Evolutionary conservation across 768 basidiomycete species (phyloP).

Genomic region (Mycena filopes): DNA sequence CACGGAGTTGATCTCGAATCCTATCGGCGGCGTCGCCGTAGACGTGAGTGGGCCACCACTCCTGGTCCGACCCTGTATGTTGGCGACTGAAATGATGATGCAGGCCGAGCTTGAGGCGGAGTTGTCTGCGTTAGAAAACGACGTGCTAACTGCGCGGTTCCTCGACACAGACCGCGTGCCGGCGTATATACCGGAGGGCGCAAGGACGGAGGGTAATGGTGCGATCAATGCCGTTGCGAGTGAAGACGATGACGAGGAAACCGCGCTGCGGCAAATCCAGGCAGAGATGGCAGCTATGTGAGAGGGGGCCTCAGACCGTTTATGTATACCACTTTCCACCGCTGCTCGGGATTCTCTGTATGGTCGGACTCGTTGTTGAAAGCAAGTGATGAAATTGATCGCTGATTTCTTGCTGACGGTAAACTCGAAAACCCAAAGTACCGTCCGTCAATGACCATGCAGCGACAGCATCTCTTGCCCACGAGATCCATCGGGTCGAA

Average conservation of each 20-base stretch:
- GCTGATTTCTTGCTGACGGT: too few relatives aligned
- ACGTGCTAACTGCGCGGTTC: conserved; percentile 85
- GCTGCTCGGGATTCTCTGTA: too few relatives aligned
- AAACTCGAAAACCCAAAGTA: too few relatives aligned
- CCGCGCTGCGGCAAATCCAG: not conserved
- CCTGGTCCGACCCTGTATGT: too few relatives aligned
- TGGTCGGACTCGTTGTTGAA: too few relatives aligned
- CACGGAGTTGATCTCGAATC: conserved; percentile 84
- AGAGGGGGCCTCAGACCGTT: too few relatives aligned
- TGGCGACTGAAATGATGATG: conserved; percentile 19
- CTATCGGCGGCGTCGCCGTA: conserved; percentile 69
- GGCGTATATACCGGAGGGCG: conserved; percentile 77
- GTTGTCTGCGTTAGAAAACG: conserved; percentile 88
- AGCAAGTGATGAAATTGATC: too few relatives aligned
- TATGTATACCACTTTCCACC: too few relatives aligned
- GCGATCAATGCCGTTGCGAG: too few relatives aligned
- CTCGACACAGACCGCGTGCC: conserved; percentile 89
- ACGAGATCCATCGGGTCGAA: too few relatives aligned
- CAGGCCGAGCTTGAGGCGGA: conserved; percentile 84
- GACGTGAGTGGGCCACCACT: conserved; percentile 50
- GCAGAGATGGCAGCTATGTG: conserved; percentile 12
- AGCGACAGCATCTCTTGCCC: too few relatives aligned
- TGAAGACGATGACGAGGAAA: conserved; percentile 4
- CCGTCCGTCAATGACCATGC: too few relatives aligned
- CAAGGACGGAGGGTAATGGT: conserved; percentile 30